phyloP scores from a whole-genome alignment of 1,284 basidiomycete genomes.

The Tylopilus orsonianus region DNA sequence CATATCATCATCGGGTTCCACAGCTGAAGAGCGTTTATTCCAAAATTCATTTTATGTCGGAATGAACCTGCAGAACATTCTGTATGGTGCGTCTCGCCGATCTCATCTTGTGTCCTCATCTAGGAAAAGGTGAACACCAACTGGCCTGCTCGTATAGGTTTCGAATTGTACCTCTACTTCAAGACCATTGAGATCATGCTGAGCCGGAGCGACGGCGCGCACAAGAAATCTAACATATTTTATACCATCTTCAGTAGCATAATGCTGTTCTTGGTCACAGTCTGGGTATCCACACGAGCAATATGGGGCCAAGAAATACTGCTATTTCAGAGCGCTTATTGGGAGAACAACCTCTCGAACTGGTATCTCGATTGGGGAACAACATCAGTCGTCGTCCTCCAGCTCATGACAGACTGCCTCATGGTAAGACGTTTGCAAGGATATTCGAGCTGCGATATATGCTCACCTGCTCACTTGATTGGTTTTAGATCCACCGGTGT shows the following conservation, averaged over 20 bases:
- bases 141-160: neutral
- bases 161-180: slow-evolving; percentile 15
- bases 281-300: neutral
- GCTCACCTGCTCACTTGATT: neutral
- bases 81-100: slow-evolving; percentile 20
- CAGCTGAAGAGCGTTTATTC: neutral
- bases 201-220: neutral
- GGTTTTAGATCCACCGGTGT: slow-evolving; percentile 13
- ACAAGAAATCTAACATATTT: slow-evolving; percentile 5
- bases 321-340: slow-evolving; percentile 4
- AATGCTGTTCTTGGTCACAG: slow-evolving; percentile 7
- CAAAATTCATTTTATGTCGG: slow-evolving; percentile 5
- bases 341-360: neutral
- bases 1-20: no score
- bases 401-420: slow-evolving; percentile 15
- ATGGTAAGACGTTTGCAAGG: slow-evolving; percentile 6
- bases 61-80: slow-evolving; percentile 7
- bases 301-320: slow-evolving; percentile 7
- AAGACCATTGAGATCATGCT: slow-evolving; percentile 10
- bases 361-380: slow-evolving; percentile 6
- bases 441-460: neutral
- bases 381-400: slow-evolving; percentile 1
- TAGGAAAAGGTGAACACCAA: no score
- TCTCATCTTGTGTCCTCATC: no score
- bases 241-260: slow-evolving; percentile 16